Conservation (phyloP, 2,329 filamentous ascomycete genomes). For the Rhynchosporium agropyri region DNA sequence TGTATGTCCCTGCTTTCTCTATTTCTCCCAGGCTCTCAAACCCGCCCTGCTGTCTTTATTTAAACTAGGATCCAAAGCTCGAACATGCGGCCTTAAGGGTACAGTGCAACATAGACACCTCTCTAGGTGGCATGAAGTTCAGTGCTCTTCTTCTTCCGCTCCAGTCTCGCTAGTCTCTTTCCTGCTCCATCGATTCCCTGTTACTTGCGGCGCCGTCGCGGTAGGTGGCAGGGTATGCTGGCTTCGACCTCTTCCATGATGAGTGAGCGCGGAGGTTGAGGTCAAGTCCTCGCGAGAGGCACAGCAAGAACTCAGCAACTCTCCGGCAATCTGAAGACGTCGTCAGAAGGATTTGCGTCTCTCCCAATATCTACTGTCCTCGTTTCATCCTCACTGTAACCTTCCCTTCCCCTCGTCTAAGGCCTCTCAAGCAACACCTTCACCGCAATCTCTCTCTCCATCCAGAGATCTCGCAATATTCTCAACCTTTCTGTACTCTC, state of each 20-base stretch:
- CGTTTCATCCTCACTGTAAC: too few relatives aligned
- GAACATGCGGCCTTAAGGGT: neutral
- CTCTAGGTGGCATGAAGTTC: too few relatives aligned
- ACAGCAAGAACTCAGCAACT: conserved; percentile 2
- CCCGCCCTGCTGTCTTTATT: neutral
- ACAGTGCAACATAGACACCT: neutral
- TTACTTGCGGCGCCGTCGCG: conserved; percentile 12
- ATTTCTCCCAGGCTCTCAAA: conserved; percentile 9
- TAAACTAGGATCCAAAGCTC: too few relatives aligned
- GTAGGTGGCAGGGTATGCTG: conserved; percentile 16
- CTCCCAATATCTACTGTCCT: too few relatives aligned
- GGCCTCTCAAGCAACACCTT: too few relatives aligned
- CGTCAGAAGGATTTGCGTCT: too few relatives aligned
- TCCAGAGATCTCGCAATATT: too few relatives aligned
- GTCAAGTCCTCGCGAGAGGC: conserved; percentile 6
- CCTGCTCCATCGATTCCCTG: neutral
- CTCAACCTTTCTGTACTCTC: too few relatives aligned
- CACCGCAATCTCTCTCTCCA: too few relatives aligned
- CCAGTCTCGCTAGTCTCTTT: conserved; percentile 6
- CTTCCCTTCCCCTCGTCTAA: too few relatives aligned
- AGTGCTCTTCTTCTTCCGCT: neutral
- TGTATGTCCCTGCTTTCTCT: conserved; percentile 18
- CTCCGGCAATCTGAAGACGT: too few relatives aligned
- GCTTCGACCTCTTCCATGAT: neutral
- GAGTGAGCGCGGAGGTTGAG: neutral